A percentile compares a stretch with the other conserved stretches of the same genome.
These are phyloP conservation scores for Diaporthe longicolla DNA, from an alignment of 2,329 filamentous ascomycete genomes.

Conservation along the genomic window DNA sequence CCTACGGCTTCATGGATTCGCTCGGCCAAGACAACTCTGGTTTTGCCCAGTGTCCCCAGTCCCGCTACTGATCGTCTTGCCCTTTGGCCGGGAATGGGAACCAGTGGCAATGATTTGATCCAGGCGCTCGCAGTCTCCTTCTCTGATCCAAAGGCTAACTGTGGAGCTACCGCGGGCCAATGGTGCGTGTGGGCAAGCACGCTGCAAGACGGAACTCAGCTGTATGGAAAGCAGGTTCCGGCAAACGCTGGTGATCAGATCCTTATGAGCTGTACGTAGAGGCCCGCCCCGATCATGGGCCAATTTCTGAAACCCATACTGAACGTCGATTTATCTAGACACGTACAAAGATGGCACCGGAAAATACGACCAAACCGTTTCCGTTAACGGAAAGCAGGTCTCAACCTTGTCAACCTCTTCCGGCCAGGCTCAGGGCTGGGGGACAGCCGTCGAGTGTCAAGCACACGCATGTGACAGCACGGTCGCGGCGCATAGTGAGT, in stretches of 20 bases:
- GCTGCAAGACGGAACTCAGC: constrained; percentile 12
- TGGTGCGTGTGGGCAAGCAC: constrained; percentile 35
- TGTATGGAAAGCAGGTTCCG: constrained; percentile 7
- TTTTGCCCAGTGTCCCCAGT: constrained; percentile 16
- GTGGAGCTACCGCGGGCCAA: constrained; percentile 15
- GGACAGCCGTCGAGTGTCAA: constrained; percentile 31
- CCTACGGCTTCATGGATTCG: constrained; percentile 34
- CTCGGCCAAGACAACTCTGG: constrained; percentile 28
- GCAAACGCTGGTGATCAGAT: constrained; percentile 25
- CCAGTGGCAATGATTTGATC: constrained; percentile 28
- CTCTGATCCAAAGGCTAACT: constrained; percentile 16
- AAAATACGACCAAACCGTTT: constrained; percentile 32
- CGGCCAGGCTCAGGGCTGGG: constrained; percentile 32
- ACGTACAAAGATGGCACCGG: constrained; percentile 21
- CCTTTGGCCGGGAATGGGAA: constrained; percentile 33
- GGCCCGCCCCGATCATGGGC: background rate
- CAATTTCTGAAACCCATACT: background rate
- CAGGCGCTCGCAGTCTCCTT: constrained; percentile 27
- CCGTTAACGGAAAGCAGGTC: constrained; percentile 22
- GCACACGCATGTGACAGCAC: constrained; percentile 18
- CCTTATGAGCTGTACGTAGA: constrained; percentile 23
- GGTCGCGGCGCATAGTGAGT: constrained; percentile 23
- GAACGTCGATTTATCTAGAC: background rate
- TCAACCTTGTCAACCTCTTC: constrained; percentile 23
- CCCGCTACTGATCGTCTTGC: background rate